phyloP scores from a whole-genome alignment of 371 early-diverging fungal genomes.

The Mucor irregularis region DNA sequence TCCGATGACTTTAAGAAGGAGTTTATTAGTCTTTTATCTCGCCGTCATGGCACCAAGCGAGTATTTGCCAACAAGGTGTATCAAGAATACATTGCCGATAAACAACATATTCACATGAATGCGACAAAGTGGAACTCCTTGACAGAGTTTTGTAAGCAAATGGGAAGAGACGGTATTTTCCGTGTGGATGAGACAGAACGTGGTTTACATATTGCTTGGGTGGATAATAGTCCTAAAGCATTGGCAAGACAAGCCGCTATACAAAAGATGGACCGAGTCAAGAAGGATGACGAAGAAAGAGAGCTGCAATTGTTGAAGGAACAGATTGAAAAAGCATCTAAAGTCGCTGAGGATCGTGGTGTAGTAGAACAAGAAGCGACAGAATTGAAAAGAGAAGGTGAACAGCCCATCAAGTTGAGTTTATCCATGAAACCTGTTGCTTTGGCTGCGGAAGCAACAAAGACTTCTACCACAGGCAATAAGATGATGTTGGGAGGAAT shows the following conservation, averaged over 20 bases:
- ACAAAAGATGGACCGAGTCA: conserved; percentile 77
- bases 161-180: conserved; percentile 84
- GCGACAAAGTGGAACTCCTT: conserved; percentile 90
- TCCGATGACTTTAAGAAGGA: conserved; percentile 75
- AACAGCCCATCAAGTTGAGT: conserved; percentile 40
- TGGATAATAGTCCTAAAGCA: conserved; percentile 89
- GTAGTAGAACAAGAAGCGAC: conserved; percentile 44
- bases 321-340: conserved; percentile 79
- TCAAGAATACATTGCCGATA: conserved; percentile 92
- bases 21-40: conserved; percentile 72
- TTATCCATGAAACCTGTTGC: conserved; percentile 31
- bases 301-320: conserved; percentile 74
- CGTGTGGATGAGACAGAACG: conserved; percentile 89
- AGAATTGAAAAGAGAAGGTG: conserved; percentile 67
- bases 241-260: conserved; percentile 82
- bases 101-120: conserved; percentile 95
- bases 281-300: conserved; percentile 84
- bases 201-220: conserved; percentile 90
- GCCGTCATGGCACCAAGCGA: conserved; percentile 81
- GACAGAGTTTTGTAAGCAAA: conserved; percentile 80
- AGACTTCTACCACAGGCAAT: conserved; percentile 19
- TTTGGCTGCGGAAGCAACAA: conserved; percentile 11
- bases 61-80: conserved; percentile 93
- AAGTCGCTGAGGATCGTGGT: conserved; percentile 47
- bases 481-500: conserved; percentile 48